A percentile compares a stretch with the other conserved stretches of the same genome.
Evolutionary conservation across 2,329 filamentous ascomycete species (phyloP).

Genomic region (Cadophora sp.): DNA sequence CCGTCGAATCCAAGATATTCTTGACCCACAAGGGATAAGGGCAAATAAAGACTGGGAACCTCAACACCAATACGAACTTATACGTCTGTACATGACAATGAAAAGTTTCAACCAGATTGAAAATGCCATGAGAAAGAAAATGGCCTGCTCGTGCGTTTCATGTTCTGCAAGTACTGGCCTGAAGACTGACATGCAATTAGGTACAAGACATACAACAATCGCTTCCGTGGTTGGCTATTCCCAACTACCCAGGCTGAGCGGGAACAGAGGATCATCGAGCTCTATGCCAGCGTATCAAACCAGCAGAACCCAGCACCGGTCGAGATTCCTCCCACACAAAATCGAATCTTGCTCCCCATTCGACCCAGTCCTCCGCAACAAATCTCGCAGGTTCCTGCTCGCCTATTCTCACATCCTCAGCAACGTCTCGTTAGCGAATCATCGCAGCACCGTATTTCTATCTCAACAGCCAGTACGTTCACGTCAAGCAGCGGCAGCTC

Average conservation of each 20-base stretch:
- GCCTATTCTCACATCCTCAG: constrained; percentile 7
- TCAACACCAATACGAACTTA: constrained; percentile 37
- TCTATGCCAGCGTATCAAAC: constrained; percentile 35
- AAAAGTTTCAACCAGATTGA: constrained; percentile 39
- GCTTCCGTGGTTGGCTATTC: constrained; percentile 39
- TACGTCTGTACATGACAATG: constrained; percentile 41
- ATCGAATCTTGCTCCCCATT: constrained; percentile 12
- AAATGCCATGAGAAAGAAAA: constrained; percentile 35
- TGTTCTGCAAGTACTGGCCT: not conserved
- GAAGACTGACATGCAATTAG: constrained; percentile 15
- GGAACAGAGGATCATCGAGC: constrained; percentile 34
- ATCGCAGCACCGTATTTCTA: constrained; percentile 30
- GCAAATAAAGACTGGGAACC: constrained; percentile 37
- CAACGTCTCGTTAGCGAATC: not conserved
- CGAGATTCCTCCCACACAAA: constrained; percentile 4
- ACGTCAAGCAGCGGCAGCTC: constrained; percentile 29
- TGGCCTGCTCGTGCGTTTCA: constrained; percentile 38
- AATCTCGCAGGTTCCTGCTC: not conserved
- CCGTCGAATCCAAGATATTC: constrained; percentile 34
- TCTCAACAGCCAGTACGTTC: constrained; percentile 29
- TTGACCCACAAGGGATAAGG: constrained; percentile 34
- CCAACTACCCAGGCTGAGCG: constrained; percentile 34
- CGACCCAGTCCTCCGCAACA: constrained; percentile 16
- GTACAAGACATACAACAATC: constrained; percentile 41
- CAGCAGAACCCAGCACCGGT: constrained; percentile 1